Conservation (phyloP, 2,329 filamentous ascomycete species). For the Monosporascus sp. region DNA sequence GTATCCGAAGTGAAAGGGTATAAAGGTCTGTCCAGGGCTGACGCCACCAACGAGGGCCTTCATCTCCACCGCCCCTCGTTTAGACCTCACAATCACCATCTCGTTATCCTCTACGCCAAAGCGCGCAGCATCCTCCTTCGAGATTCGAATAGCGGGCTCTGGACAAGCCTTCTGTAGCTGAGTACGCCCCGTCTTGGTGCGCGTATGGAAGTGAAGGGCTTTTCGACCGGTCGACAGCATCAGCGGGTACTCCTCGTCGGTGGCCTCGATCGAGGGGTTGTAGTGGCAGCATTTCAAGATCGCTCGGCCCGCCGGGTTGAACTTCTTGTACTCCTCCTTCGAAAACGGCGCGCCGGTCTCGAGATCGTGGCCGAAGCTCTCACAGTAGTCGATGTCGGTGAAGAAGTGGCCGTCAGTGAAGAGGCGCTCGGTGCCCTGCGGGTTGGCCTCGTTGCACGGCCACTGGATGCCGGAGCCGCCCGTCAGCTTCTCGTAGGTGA, state of each 20-base stretch:
- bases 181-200: slow-evolving; percentile 30
- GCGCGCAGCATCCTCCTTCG: slow-evolving; percentile 20
- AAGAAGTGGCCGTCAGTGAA: slow-evolving; percentile 29
- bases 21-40: slow-evolving; percentile 27
- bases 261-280: slow-evolving; percentile 20
- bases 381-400: slow-evolving; percentile 29
- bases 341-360: slow-evolving; percentile 29
- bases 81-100: slow-evolving; percentile 24
- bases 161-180: slow-evolving; percentile 24
- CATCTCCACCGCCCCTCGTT: slow-evolving; percentile 25
- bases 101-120: slow-evolving; percentile 23
- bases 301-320: slow-evolving; percentile 28
- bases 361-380: slow-evolving; percentile 31
- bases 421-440: slow-evolving; percentile 27
- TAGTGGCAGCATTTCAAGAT: slow-evolving; percentile 31
- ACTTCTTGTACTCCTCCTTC: slow-evolving; percentile 21
- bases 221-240: slow-evolving; percentile 27
- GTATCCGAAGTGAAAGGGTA: slow-evolving; percentile 34
- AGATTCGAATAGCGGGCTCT: slow-evolving; percentile 25
- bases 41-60: slow-evolving; percentile 23
- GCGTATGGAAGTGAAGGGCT: slow-evolving; percentile 30
- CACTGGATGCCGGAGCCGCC: slow-evolving; percentile 32
- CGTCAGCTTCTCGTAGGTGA: slow-evolving; percentile 28
- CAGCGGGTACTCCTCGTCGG: slow-evolving; percentile 27
- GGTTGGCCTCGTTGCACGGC: slow-evolving; percentile 28